Evolutionary conservation across 352 stramenopile species (phyloP).

Genomic region (Pythium vanterpoolii): DNA sequence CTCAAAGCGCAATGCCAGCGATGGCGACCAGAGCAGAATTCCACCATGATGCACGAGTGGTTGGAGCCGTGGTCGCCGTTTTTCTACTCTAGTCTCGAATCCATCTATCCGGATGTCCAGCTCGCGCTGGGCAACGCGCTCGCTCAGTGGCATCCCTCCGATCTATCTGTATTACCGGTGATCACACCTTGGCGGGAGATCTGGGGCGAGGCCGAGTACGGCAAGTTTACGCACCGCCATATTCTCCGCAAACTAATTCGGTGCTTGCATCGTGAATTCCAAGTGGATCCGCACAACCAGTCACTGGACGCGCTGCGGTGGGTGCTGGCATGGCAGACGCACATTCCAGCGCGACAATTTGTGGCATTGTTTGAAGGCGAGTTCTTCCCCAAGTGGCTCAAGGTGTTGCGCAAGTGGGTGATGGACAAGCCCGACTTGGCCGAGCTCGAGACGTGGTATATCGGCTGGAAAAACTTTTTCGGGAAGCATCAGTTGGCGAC

Average conservation of each 20-base stretch:
- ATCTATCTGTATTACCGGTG: slow-evolving; percentile 56
- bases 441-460: slow-evolving; percentile 83
- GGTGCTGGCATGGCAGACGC: slow-evolving; percentile 68
- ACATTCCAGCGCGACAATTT: slow-evolving; percentile 71
- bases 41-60: slow-evolving; percentile 72
- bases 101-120: slow-evolving; percentile 70
- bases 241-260: slow-evolving; percentile 74
- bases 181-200: slow-evolving; percentile 67
- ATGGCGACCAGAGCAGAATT: slow-evolving; percentile 51
- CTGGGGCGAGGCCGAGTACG: slow-evolving; percentile 79
- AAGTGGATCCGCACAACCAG: slow-evolving; percentile 72
- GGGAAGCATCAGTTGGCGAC: slow-evolving; percentile 50
- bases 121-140: slow-evolving; percentile 56
- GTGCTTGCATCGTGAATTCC: slow-evolving; percentile 78
- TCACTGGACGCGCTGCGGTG: slow-evolving; percentile 62
- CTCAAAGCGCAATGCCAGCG: slow-evolving; percentile 67
- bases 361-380: slow-evolving; percentile 86
- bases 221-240: slow-evolving; percentile 80
- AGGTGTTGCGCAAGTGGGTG: slow-evolving; percentile 81
- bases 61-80: slow-evolving; percentile 61
- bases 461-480: slow-evolving; percentile 83
- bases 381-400: slow-evolving; percentile 91
- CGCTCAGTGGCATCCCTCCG: slow-evolving; percentile 79
- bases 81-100: slow-evolving; percentile 40
- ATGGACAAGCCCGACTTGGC: slow-evolving; percentile 34